Evolutionary conservation across 163 green algal genomes (phyloP), one percentile per base, ranked within the genome.

Genomic region (Chlorella variabilis): DNA sequence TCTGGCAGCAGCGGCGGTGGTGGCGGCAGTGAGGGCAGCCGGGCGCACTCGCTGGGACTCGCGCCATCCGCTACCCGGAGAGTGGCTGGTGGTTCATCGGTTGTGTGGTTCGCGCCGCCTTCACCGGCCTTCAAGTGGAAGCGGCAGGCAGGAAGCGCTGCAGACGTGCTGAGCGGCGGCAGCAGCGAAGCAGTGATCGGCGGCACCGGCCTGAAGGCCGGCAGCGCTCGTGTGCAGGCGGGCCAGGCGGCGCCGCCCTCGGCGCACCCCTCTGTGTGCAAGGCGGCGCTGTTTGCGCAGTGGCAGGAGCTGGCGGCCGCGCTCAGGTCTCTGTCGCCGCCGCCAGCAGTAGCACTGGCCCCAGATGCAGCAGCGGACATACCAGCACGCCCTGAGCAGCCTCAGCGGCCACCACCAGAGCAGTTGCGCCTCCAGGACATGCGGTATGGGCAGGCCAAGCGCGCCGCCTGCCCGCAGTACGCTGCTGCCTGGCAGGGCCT

Each of bases 41-140:
- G 13, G 33, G 34, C 8, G 11, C 49, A 25, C 51, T 4, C 36
- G 31, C 58, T 87, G 13, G 83, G 78, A 2, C 45, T 87, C 51
- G 73, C 58, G 9, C 59, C 71, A 5, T 59, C 49, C 20, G 36
- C 38, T 3, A 21, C 20, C 13, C 49, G 83, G 21, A 49, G 62
- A 7, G 45, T 51, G 23, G 59, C 36, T 0, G 63, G 33, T 20
- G 83, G 83, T 8, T 33, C 78, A 0, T 75, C 77, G 2, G 23
- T 86, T 0, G 34, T 81, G 11, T 87, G 83, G 83, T 3, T 34
- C 20, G 83, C 77, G 0, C 79, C 71, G 3, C 83, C 83, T 45
- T 86, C 76, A 9, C 2, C 65, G 1, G 49, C 23, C 23, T 76
- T 85, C 33, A 48, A 66, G 13, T 45, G 25, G 20, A 45, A 51